Base-by-base conservation (phyloP, 345 rosid species). In the Raphanus raphanistrum region DNA sequence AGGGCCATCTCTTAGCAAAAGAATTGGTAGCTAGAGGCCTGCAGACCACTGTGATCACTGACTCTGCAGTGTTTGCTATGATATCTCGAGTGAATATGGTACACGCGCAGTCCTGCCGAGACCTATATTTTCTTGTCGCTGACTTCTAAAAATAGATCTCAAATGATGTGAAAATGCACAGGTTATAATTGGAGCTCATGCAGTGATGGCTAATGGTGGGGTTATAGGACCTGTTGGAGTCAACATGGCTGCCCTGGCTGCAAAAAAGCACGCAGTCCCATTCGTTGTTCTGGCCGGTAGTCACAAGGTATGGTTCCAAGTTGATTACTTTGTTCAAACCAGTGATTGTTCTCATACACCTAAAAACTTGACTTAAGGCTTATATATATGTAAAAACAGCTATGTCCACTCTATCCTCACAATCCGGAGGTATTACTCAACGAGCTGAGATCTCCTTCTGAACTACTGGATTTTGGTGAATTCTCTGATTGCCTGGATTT, bases 151-250 rank as follows among this genome's bases (percentile, higher is more conserved):
- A 15, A 29, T 58, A 32, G 50, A 48, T 79, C 43, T 13, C 76
- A 26, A 66, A 80, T 78, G 76, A 50, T 83, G 45, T 50, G 63
- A 50, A 59, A 69, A 29, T 58, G 68, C 78, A 59, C 81, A 93
- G 98, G 99, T 96, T 80, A 96, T 93, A 58, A 94, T 96, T 73
- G 99, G 98, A 82, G 97, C 99, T 75, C 98, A 93, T 80, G 98
- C 93, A 67, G 97, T 96, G 43, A 90, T 96, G 98, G 97, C 99
- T 48, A 91, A 93, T 83, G 99, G 98, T 72, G 97, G 97, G 72
- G 96, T 93, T 68, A 90, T 96, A 77, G 98, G 93, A 74, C 98
- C 98, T 73, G 96, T 96, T 74, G 99, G 99, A 63, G 81, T 96
- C 85, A 96, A 96, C 86, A 91, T 93, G 98, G 94, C 90, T 74